Conservation (phyloP, 495 filamentous ascomycete species). For the Rostrohypoxylon terebratum region DNA sequence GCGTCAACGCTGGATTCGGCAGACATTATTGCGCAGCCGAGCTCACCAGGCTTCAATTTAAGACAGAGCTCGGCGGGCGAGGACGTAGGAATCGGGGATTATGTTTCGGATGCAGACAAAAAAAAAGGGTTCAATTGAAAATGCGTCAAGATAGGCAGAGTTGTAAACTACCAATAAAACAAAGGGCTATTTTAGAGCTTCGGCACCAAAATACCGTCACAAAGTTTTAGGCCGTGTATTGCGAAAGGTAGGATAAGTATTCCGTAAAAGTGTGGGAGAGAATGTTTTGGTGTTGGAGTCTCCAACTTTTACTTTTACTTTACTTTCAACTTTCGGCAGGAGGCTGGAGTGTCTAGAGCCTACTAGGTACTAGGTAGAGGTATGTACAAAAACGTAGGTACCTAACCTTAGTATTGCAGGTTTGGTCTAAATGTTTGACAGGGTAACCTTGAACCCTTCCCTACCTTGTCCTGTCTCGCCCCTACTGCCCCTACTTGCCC, state of each 20-base stretch:
- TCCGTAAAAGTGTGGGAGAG: slow-evolving; percentile 12
- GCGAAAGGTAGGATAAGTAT: slow-evolving; percentile 28
- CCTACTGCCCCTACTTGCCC: background rate
- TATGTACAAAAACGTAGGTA: background rate
- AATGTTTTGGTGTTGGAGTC: slow-evolving; percentile 42
- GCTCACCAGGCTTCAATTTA: slow-evolving; percentile 42
- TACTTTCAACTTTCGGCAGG: slow-evolving; percentile 37
- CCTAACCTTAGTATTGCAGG: background rate
- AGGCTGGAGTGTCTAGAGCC: slow-evolving; percentile 34
- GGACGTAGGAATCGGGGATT: slow-evolving; percentile 9
- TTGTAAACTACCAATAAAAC: slow-evolving; percentile 2
- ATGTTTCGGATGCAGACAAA: slow-evolving; percentile 28
- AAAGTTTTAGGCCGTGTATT: slow-evolving; percentile 20
- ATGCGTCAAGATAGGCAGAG: slow-evolving; percentile 11
- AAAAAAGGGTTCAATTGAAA: slow-evolving; percentile 37
- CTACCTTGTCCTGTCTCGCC: background rate
- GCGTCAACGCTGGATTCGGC: slow-evolving; percentile 48
- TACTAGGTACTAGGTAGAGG: too few relatives aligned
- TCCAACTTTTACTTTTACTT: slow-evolving; percentile 40
- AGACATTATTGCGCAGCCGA: slow-evolving; percentile 51
- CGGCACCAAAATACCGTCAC: slow-evolving; percentile 21
- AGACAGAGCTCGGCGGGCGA: slow-evolving; percentile 44
- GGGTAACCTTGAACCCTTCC: slow-evolving; percentile 25
- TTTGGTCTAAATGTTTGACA: slow-evolving; percentile 9
- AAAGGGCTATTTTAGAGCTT: slow-evolving; percentile 30